Evolutionary conservation across 495 filamentous ascomycete genomes (phyloP), one percentile per base, ranked within the genome.

Genomic region (Staphylotrichum tortipilum): DNA sequence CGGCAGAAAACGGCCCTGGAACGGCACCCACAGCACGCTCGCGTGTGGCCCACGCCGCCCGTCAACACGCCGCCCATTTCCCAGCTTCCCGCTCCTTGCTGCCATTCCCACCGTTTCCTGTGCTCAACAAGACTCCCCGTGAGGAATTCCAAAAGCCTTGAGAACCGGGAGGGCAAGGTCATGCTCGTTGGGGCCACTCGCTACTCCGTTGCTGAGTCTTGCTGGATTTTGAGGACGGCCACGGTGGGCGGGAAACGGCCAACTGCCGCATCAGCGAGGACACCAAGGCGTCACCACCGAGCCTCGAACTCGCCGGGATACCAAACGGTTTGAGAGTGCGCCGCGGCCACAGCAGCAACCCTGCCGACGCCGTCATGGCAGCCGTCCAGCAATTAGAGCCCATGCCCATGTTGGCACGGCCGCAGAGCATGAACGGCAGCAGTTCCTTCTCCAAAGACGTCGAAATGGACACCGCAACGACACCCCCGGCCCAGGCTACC

Each of bases 341-440:
- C 43, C 19, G 29, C 24, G 34, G 6, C 8, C 34, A 11, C 41
- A 33, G n/a, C 17, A 7, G 30, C n/a, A 10, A 21, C 7, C 43
- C 30, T 6, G 12, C 19, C 29, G 21, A 42, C 11, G 30, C n/a
- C n/a, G 43, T 34, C 31, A 63, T 63, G 59, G 52, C 49, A 5
- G 42, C 57, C 17, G 54, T 60, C 33, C 56, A 72, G 44, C 67
- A 69, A 52, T 46, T 72, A 34, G 61, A 67, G 44, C 64, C 62
- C 30, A 44, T 59, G 38, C 62, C 66, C n/a, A 54, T 60, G 39
- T 63, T 64, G 44, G 51, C 61, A 34, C 57, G 55, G 52, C 62
- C 62, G n/a, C 65, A 59, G 22, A 63, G 54, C 52, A 59, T 52
- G 28, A 60, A 58, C 46, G 55, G 59, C 49, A 44, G 53, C 14